Percentiles rank a stretch among this genome's conserved stretches.
Conservation (phyloP, 345 rosid genomes). For the Citrus hindsii region DNA sequence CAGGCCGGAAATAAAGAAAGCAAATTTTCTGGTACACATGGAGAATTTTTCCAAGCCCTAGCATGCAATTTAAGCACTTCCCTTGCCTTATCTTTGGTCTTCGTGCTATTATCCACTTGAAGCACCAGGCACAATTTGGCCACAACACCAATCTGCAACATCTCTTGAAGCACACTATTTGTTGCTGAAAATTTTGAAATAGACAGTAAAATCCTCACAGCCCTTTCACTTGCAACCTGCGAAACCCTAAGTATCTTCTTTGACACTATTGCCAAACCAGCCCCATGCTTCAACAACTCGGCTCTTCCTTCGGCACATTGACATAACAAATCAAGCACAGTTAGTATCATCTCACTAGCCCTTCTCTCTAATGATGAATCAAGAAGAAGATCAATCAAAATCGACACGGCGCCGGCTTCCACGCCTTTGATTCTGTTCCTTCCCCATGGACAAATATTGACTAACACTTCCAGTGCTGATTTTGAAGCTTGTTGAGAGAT, state of each 20-base stretch:
- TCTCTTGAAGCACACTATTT: constrained; percentile 46
- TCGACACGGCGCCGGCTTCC: constrained; percentile 50
- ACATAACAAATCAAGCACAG: constrained; percentile 53
- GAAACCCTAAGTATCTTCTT: constrained; percentile 81
- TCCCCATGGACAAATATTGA: constrained; percentile 54
- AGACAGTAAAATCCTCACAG: constrained; percentile 55
- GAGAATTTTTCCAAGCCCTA: constrained; percentile 59
- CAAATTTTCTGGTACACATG: constrained; percentile 44
- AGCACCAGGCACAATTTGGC: constrained; percentile 62
- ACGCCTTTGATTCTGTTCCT: constrained; percentile 68
- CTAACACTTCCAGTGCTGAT: constrained; percentile 49
- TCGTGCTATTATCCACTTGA: constrained; percentile 45
- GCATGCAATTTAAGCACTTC: constrained; percentile 68
- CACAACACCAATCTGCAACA: constrained; percentile 72
- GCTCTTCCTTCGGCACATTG: constrained; percentile 80
- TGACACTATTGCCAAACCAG: constrained; percentile 67
- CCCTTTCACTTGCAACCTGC: constrained; percentile 52
- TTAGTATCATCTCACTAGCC: constrained; percentile 44
- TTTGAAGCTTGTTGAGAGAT: constrained; percentile 62
- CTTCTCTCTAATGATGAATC: constrained; percentile 45
- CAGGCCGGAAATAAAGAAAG: constrained; percentile 34
- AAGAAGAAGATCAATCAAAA: constrained; percentile 62
- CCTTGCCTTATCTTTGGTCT: constrained; percentile 53
- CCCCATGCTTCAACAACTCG: constrained; percentile 54
- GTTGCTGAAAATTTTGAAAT: constrained; percentile 63